Percentiles rank a stretch among this genome's conserved stretches.
Conservation (phyloP, 306 rosid species). For the Ziziphus jujuba region DNA sequence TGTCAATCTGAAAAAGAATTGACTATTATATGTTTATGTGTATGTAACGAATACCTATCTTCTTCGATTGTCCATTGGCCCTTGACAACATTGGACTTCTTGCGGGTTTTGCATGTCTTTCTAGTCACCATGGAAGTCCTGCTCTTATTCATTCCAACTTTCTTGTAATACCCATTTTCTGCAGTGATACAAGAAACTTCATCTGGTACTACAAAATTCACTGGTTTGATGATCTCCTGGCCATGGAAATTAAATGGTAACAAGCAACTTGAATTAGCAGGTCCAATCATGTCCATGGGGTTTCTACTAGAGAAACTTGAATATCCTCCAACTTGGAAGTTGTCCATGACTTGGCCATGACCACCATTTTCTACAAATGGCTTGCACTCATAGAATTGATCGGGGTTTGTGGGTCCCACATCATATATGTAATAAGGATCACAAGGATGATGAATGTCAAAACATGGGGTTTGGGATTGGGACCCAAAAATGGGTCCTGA, state of each 20-base stretch:
- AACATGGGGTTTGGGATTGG: slow-evolving; percentile 30
- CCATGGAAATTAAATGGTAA: slow-evolving; percentile 17
- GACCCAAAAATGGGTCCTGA: slow-evolving; percentile 45
- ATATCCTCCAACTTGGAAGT: slow-evolving; percentile 41
- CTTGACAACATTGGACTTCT: slow-evolving; percentile 62
- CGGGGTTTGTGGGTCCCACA: slow-evolving; percentile 31
- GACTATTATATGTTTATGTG: too few species aligned
- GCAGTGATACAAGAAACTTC: slow-evolving; percentile 64
- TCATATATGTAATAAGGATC: slow-evolving; percentile 26
- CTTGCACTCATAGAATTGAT: slow-evolving; percentile 42
- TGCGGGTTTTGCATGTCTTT: slow-evolving; percentile 47
- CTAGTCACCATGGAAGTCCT: slow-evolving; percentile 32
- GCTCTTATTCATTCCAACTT: slow-evolving; percentile 36
- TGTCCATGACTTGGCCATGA: slow-evolving; percentile 52
- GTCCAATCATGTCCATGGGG: slow-evolving; percentile 35
- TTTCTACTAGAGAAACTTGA: slow-evolving; percentile 43
- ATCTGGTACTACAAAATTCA: slow-evolving; percentile 58
- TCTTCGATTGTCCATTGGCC: slow-evolving; percentile 93
- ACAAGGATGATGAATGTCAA: slow-evolving; percentile 32
- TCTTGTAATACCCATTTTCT: slow-evolving; percentile 42
- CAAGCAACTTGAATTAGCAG: slow-evolving; percentile 29
- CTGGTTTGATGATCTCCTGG: slow-evolving; percentile 37
- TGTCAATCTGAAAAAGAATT: too few species aligned
- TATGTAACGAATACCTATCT: slow-evolving; percentile 69
- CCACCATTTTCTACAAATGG: slow-evolving; percentile 37